Evolutionary conservation across 2,329 filamentous ascomycete genomes (phyloP), one percentile per base, ranked within the genome.

Genomic region (Metarhizium anisopliae): DNA sequence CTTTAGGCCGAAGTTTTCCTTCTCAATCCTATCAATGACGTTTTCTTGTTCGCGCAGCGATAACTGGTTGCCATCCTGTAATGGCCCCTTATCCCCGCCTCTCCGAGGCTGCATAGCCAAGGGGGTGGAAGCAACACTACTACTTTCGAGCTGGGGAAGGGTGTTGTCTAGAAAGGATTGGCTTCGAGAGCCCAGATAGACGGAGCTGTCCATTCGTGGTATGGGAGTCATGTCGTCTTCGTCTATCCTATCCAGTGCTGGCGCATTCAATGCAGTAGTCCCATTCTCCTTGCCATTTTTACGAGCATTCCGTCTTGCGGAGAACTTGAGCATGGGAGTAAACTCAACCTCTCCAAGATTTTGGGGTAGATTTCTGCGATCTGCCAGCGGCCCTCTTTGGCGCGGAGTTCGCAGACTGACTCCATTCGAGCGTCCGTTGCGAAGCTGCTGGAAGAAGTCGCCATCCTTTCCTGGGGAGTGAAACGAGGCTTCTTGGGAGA

Each of bases 1-100:
- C 72, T 97, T 97, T 54, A 99, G 78, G 29, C 90, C 90, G 68
- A 97, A 99, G 67, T 99, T 99, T 67, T 97, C 94, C 75, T 99
- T 99, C 68, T 96, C 91, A 64, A 99, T 93, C 67, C 89, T 89
- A 73, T 96, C 90, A 63, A 99, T 93, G 62, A 94, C 88, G 63
- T 90, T 91, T 72, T 97, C 94, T 70, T 99, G 94, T 68, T 99
- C 94, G 59, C 91, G 86, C 56, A 99, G 73, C 1, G 94, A 96
- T 63, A 96, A 80, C 67, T 95, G 87, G 64, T 96, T 96, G 20
- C 91, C 91, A 63, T 94, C 87, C 59, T 92, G 86, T 42, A 95
- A 72, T 4, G 89, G 82, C 1, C 84, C 86, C 54, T 84, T 85
- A 54, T 79, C 80, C 50, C 79, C 82, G 53, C 78, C 78, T 58